phyloP scores from a whole-genome alignment of 345 rosid species.

The Microcos paniculata region DNA sequence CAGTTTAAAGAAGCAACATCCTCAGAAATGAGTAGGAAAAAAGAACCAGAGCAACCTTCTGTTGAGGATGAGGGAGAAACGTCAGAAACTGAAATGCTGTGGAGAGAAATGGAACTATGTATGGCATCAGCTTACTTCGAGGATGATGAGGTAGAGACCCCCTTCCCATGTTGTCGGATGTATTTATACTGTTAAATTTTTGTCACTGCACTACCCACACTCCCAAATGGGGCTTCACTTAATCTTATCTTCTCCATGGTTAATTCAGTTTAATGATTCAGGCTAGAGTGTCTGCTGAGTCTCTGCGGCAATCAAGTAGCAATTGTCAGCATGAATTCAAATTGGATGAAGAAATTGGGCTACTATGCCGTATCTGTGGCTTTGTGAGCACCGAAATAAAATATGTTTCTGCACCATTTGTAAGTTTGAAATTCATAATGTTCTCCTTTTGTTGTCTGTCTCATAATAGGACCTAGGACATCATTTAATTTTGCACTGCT shows the following conservation, averaged over 20 bases:
- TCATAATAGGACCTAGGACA: background rate
- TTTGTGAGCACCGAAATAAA: conserved; percentile 70
- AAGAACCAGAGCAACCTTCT: conserved; percentile 25
- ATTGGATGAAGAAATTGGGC: conserved; percentile 79
- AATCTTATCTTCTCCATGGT: background rate
- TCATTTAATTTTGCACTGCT: background rate
- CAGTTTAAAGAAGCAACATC: conserved; percentile 44
- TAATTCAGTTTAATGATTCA: conserved; percentile 27
- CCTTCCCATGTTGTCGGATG: no score
- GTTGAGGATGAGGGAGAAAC: conserved; percentile 56
- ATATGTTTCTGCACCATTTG: conserved; percentile 75
- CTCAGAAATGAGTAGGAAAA: conserved; percentile 25
- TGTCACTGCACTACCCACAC: no score
- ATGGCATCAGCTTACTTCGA: conserved; percentile 78
- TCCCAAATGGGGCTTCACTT: background rate
- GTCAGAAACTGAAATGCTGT: conserved; percentile 74
- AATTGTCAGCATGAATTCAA: conserved; percentile 62
- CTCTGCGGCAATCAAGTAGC: conserved; percentile 34
- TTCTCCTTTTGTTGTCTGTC: background rate
- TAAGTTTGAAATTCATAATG: conserved; percentile 45
- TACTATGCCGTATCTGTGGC: conserved; percentile 68
- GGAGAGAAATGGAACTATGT: conserved; percentile 88
- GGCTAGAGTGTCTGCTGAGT: conserved; percentile 43
- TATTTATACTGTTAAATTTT: no score
- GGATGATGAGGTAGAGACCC: conserved; percentile 60